Evolutionary conservation across 257 asterid genomes (phyloP).

Genomic region (Asclepias syriaca): DNA sequence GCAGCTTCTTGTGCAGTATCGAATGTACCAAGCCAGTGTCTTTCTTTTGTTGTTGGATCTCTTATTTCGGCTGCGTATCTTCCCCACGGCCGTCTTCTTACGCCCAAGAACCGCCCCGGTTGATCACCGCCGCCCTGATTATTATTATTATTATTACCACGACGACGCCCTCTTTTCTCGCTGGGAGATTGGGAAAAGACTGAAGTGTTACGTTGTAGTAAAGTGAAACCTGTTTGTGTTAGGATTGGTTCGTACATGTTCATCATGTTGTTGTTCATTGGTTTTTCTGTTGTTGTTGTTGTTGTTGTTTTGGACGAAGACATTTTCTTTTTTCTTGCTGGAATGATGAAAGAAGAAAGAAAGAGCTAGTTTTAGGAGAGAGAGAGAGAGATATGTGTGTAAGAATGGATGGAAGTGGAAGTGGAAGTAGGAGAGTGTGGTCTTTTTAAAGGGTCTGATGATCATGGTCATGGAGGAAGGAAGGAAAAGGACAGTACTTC

Average conservation of each 20-base stretch:
- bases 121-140: conserved; percentile 25
- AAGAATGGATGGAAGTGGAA: conserved; percentile 13
- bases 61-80: conserved; percentile 93
- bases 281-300: conserved; percentile 23
- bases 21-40: conserved; percentile 95
- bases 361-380: background rate
- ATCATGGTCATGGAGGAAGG: conserved; percentile 5
- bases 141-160: conserved; percentile 13
- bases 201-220: conserved; percentile 84
- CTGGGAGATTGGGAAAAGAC: conserved; percentile 35
- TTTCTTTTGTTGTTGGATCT: conserved; percentile 86
- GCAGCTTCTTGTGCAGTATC: conserved; percentile 99
- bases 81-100: conserved; percentile 93
- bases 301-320: conserved; percentile 8
- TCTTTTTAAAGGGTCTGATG: conserved; percentile 34
- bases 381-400: background rate
- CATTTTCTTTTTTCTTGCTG: background rate
- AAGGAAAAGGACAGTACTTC: conserved; percentile 14
- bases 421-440: conserved; percentile 2
- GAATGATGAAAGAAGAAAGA: background rate
- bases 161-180: conserved; percentile 78
- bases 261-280: conserved; percentile 21
- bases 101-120: conserved; percentile 88
- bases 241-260: conserved; percentile 72
- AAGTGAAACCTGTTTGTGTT: conserved; percentile 65